These are phyloP conservation scores for Plectranthus barbatus DNA, from an alignment of 257 asterid genomes.

Conservation along the genomic window DNA sequence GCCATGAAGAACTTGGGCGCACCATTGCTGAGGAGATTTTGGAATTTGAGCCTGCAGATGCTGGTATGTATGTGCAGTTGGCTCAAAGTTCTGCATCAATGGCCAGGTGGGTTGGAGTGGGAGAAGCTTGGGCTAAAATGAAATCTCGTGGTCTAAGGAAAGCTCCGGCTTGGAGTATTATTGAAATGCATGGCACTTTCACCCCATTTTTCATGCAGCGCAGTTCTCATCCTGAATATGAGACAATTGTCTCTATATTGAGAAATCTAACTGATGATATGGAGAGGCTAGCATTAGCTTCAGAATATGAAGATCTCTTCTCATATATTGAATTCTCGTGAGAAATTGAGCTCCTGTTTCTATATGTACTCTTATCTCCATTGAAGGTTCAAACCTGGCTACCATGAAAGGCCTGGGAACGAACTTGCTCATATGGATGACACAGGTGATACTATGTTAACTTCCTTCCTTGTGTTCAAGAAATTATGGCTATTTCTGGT, in stretches of 20 bases:
- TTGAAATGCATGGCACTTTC: constrained; percentile 61
- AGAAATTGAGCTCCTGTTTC: background rate
- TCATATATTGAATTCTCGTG: constrained; percentile 16
- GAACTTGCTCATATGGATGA: background rate
- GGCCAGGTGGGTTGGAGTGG: constrained; percentile 74
- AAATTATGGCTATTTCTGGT: background rate
- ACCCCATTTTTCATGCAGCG: constrained; percentile 56
- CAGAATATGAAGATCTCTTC: constrained; percentile 24
- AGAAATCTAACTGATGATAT: constrained; percentile 36
- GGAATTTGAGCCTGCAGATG: constrained; percentile 39
- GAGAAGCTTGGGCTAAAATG: constrained; percentile 71
- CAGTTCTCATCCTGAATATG: constrained; percentile 52
- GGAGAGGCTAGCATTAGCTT: constrained; percentile 19
- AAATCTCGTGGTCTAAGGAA: constrained; percentile 65
- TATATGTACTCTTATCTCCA: background rate
- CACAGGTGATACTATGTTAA: background rate
- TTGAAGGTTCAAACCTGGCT: background rate
- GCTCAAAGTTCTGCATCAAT: constrained; percentile 74
- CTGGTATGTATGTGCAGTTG: constrained; percentile 74
- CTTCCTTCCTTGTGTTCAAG: background rate
- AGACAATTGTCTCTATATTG: constrained; percentile 30
- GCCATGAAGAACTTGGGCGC: constrained; percentile 38
- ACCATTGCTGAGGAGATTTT: constrained; percentile 49
- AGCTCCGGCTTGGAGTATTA: constrained; percentile 77
- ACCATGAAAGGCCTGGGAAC: background rate